These are phyloP conservation scores for Biscutella laevigata DNA, from an alignment of 441 rosid species.

Conservation along the genomic window DNA sequence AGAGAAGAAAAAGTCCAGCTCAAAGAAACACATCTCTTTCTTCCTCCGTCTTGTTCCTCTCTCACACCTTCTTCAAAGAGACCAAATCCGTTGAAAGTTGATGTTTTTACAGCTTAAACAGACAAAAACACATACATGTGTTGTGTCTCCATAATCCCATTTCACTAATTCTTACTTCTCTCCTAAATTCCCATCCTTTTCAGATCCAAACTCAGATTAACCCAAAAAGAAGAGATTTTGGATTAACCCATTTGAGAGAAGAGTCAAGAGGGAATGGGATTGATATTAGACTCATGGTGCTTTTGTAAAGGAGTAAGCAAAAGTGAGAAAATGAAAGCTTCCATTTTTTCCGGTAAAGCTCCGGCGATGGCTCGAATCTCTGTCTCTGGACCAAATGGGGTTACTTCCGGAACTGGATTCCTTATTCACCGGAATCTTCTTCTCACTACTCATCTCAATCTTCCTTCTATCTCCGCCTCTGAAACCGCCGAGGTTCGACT, in stretches of 20 bases:
- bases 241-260: slow-evolving; percentile 13
- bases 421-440: slow-evolving; percentile 87
- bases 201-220: slow-evolving; percentile 20
- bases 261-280: slow-evolving; percentile 44
- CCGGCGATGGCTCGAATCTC: slow-evolving; percentile 61
- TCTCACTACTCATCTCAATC: slow-evolving; percentile 71
- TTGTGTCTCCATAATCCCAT: slow-evolving; percentile 23
- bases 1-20: slow-evolving; percentile 18
- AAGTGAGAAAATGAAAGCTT: slow-evolving; percentile 74
- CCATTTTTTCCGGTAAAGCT: slow-evolving; percentile 66
- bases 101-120: slow-evolving; percentile 19
- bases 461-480: slow-evolving; percentile 73
- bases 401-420: slow-evolving; percentile 63
- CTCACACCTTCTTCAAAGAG: slow-evolving; percentile 10
- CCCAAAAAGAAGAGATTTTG: not conserved
- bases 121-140: slow-evolving; percentile 25
- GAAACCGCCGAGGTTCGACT: slow-evolving; percentile 76
- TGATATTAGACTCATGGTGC: slow-evolving; percentile 71
- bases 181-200: slow-evolving; percentile 15
- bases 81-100: slow-evolving; percentile 16
- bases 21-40: slow-evolving; percentile 16
- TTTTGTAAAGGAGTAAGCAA: slow-evolving; percentile 87
- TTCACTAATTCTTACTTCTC: slow-evolving; percentile 14
- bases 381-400: slow-evolving; percentile 33
- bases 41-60: slow-evolving; percentile 21